Base-by-base conservation (phyloP, 1,139 yeast species). In the Lodderomyces jiufengensis region DNA sequence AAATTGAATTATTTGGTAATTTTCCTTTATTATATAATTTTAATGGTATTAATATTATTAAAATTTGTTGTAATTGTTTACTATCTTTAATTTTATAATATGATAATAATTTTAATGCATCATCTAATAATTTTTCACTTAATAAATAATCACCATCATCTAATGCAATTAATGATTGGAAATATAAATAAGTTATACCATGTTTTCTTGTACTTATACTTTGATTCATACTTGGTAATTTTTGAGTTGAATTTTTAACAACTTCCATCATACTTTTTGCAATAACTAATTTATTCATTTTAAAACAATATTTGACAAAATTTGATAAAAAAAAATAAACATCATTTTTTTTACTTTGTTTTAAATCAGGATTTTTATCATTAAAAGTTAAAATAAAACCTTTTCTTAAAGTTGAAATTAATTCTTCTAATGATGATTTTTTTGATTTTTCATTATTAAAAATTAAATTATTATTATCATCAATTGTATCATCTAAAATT, bases 261-360 rank as follows among this genome's bases (percentile, higher is more conserved):
- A 90, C 96, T 54, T 81, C 80, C 40, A 86, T 79, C 39, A 87
- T 72, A 37, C 87, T 84, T 48, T 80, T 81, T 12, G 95, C 94
- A 51, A 88, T 72, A 43, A 88, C 87, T 33, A 77, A 66, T 49
- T 84, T 85, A 38, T 76, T 72, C 49, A 88, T 66, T 48, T 69
- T 67, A 61, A 84, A 80, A 61, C 88, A 90, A 12, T 84, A 70
- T 47, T 77, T 77, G 52, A 90, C 78, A 42, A 90, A 73, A 42
- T 80, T 72, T 25, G 84, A 82, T 28, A 87, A 77, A 54, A 88
- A 83, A 55, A 74, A 80, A 54, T 84, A 86, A 18, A 85, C 80
- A 36, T 84, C 87, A 47, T 66, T 62, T 46, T 82, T 70, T 49
- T 85, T 84, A 39, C 81, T 74, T 22, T 51, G 50, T 1, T 41